These are phyloP conservation scores for Haplographium delicatum DNA, from an alignment of 495 filamentous ascomycete species.

Conservation along the genomic window DNA sequence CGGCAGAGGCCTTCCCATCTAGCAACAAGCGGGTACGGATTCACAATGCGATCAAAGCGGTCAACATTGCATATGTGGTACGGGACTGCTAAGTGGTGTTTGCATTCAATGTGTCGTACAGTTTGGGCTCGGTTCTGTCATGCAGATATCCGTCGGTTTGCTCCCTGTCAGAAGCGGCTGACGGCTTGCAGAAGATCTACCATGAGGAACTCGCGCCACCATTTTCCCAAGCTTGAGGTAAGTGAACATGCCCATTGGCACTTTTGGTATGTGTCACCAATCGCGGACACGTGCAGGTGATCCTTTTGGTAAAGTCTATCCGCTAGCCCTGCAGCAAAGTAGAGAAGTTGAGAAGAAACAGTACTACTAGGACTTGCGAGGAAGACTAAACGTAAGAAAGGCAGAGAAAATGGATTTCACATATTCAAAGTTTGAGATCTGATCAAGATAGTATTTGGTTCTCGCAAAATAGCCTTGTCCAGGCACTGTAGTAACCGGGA, in stretches of 20 bases:
- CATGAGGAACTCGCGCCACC: conserved; percentile 3
- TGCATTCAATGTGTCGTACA: conserved; percentile 13
- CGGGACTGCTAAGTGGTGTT: conserved; percentile 2
- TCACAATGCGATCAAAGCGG: conserved; percentile 11
- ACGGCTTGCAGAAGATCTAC: not conserved
- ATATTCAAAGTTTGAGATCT: conserved; percentile 2
- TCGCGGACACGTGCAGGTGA: conserved; percentile 15
- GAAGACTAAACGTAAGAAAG: no score
- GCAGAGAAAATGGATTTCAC: no score
- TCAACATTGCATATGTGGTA: conserved; percentile 1
- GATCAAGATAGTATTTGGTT: not conserved
- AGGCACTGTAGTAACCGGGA: conserved; percentile 8
- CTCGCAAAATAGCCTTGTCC: not conserved
- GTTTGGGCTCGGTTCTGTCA: conserved; percentile 11
- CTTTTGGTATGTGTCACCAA: conserved; percentile 1
- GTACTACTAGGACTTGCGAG: no score
- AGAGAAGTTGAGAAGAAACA: no score
- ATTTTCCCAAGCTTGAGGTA: conserved; percentile 7
- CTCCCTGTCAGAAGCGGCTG: conserved; percentile 15
- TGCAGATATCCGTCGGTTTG: conserved; percentile 20
- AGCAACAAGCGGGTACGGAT: not conserved
- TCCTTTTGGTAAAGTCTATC: conserved; percentile 1
- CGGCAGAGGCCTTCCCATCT: not conserved
- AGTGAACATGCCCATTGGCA: conserved; percentile 23
- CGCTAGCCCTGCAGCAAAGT: no score